Evolutionary conservation across 768 basidiomycete genomes (phyloP).

Genomic region (Ramaria rubella): DNA sequence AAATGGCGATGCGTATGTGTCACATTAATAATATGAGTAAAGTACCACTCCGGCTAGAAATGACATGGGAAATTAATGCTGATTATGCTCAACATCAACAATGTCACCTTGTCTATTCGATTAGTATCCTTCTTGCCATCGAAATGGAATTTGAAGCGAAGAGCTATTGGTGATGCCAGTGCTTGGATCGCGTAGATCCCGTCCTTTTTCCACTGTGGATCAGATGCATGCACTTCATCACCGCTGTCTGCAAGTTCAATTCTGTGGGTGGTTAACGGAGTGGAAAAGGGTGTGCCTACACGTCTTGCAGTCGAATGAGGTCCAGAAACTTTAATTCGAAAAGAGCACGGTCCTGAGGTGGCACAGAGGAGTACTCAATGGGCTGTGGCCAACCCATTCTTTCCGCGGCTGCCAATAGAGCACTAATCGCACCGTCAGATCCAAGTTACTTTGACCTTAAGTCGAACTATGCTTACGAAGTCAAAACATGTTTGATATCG

Average conservation of each 20-base stretch:
- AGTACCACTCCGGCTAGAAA: slow-evolving; percentile 90
- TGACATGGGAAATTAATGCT: neutral
- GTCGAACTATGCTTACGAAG: slow-evolving; percentile 40
- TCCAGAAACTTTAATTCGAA: slow-evolving; percentile 80
- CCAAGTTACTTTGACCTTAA: neutral
- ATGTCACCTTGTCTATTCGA: slow-evolving; percentile 77
- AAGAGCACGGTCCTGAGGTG: slow-evolving; percentile 42
- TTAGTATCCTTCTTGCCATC: slow-evolving; percentile 84
- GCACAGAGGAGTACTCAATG: slow-evolving; percentile 53
- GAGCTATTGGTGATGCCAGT: slow-evolving; percentile 71
- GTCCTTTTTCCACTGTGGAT: slow-evolving; percentile 29
- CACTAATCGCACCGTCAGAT: slow-evolving; percentile 34
- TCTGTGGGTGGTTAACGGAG: neutral
- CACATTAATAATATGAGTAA: slow-evolving; percentile 84
- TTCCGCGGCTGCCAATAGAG: slow-evolving; percentile 60
- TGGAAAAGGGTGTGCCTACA: slow-evolving; percentile 44
- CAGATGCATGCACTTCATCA: slow-evolving; percentile 35
- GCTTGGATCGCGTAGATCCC: slow-evolving; percentile 81
- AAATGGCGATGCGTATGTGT: slow-evolving; percentile 80
- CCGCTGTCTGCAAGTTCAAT: slow-evolving; percentile 37
- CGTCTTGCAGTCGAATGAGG: slow-evolving; percentile 65
- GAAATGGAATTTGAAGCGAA: slow-evolving; percentile 94
- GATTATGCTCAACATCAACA: neutral
- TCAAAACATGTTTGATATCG: slow-evolving; percentile 61
- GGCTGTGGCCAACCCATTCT: slow-evolving; percentile 78